These are phyloP conservation scores for Colletotrichum salicis DNA, from an alignment of 2,329 filamentous ascomycete species.

Conservation along the genomic window DNA sequence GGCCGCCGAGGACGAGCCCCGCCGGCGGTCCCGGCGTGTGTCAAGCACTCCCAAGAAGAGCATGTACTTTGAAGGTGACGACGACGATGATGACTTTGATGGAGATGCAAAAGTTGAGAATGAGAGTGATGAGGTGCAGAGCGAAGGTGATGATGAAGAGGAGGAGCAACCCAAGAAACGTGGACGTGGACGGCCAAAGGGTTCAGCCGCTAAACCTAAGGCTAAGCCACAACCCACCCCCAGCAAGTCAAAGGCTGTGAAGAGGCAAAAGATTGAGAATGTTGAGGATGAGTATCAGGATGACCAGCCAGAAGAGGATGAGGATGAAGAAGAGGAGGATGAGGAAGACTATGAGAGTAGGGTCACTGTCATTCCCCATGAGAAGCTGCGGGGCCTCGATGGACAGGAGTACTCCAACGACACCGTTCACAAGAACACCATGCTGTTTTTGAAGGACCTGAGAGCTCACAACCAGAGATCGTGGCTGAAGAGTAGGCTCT, in stretches of 20 bases:
- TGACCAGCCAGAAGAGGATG: conserved; percentile 23
- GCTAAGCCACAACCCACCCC: conserved; percentile 37
- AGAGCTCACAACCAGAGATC: conserved; percentile 68
- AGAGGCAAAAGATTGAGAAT: conserved; percentile 39
- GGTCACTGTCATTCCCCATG: conserved; percentile 54
- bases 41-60: conserved; percentile 59
- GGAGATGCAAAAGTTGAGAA: conserved; percentile 9
- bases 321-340: conserved; percentile 33
- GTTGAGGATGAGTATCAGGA: conserved; percentile 29
- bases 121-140: conserved; percentile 31
- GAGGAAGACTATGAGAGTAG: conserved; percentile 46
- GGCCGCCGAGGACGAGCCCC: conserved; percentile 44
- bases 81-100: conserved; percentile 36
- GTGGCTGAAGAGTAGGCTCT: conserved; percentile 66
- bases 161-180: conserved; percentile 34
- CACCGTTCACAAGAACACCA: conserved; percentile 66
- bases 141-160: conserved; percentile 29
- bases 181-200: conserved; percentile 33
- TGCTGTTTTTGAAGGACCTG: conserved; percentile 67
- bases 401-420: conserved; percentile 62
- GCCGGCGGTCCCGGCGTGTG: conserved; percentile 60
- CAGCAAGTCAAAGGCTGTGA: conserved; percentile 38
- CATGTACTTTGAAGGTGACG: conserved; percentile 59
- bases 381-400: conserved; percentile 52
- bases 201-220: conserved; percentile 7